phyloP scores from a whole-genome alignment of 352 stramenopile species.

The Pythium biforme region DNA sequence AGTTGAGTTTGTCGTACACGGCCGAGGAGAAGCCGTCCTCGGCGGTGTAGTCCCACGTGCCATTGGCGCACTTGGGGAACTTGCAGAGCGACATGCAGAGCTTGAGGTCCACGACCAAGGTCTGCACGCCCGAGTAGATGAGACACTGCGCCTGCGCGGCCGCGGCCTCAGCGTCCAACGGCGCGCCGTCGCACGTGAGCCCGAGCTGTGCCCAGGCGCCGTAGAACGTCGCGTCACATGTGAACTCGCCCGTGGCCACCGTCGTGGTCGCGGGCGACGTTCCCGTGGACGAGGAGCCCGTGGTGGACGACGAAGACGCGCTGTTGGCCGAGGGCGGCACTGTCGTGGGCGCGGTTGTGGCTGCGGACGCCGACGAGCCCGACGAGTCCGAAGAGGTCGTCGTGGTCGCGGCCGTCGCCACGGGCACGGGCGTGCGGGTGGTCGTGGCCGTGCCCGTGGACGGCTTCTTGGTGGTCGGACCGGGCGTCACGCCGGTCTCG shows the following conservation, averaged over 20 bases:
- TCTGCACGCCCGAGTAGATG: conserved; percentile 71
- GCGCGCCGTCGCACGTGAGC: conserved; percentile 51
- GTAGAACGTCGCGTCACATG: conserved; percentile 77
- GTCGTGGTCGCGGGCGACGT: conserved; percentile 1
- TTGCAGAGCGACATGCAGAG: conserved; percentile 80
- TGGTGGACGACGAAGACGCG: too few relatives aligned
- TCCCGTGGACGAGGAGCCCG: conserved; percentile 8
- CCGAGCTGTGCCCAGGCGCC: conserved; percentile 66
- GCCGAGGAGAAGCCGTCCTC: conserved; percentile 62
- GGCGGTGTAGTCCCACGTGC: conserved; percentile 73
- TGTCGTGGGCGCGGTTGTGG: conserved; percentile 6
- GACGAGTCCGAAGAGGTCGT: conserved; percentile 15
- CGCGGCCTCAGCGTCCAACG: conserved; percentile 47
- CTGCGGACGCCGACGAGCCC: conserved; percentile 7
- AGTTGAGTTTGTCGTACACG: conserved; percentile 70
- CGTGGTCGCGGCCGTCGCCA: neutral
- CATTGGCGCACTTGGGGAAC: conserved; percentile 72
- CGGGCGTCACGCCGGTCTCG: conserved; percentile 10
- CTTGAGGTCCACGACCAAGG: conserved; percentile 49
- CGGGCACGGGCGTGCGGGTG: conserved; percentile 2
- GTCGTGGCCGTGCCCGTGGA: conserved; percentile 21
- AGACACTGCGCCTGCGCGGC: conserved; percentile 63
- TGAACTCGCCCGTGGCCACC: conserved; percentile 52
- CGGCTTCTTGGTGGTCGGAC: conserved; percentile 31
- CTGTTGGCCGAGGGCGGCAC: neutral